These are phyloP conservation scores for Primulina eburnea DNA, from an alignment of 257 asterid genomes.

Conservation along the genomic window DNA sequence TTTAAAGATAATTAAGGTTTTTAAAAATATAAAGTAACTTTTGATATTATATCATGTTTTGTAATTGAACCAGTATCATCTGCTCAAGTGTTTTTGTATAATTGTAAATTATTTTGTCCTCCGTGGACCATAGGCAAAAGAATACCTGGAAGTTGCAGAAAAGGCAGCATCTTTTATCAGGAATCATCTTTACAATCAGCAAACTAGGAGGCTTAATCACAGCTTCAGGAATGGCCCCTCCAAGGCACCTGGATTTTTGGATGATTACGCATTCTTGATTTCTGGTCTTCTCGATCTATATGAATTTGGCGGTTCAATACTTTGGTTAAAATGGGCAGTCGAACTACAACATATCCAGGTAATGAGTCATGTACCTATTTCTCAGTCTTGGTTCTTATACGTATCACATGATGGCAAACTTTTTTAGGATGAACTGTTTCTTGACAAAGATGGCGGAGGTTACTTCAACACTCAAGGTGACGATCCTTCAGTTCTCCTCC, in stretches of 20 bases:
- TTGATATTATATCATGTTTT: too few species aligned
- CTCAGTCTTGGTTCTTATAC: background rate
- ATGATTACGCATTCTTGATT: slow-evolving; percentile 82
- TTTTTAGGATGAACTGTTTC: slow-evolving; percentile 76
- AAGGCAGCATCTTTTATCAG: slow-evolving; percentile 77
- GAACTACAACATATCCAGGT: slow-evolving; percentile 82
- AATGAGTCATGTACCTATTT: slow-evolving; percentile 8
- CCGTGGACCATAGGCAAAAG: slow-evolving; percentile 54
- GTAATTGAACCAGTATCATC: too few species aligned
- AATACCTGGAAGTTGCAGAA: slow-evolving; percentile 83
- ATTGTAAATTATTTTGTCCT: background rate
- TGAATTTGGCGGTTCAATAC: slow-evolving; percentile 69
- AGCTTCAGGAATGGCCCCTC: slow-evolving; percentile 88
- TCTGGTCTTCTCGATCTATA: slow-evolving; percentile 76
- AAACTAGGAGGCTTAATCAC: slow-evolving; percentile 63
- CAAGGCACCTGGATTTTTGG: slow-evolving; percentile 89
- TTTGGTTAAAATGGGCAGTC: slow-evolving; percentile 86
- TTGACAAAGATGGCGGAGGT: slow-evolving; percentile 86
- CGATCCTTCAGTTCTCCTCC: slow-evolving; percentile 88
- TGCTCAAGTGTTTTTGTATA: too few species aligned
- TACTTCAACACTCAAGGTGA: slow-evolving; percentile 83
- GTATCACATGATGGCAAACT: background rate
- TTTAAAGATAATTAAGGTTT: too few species aligned
- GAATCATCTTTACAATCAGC: slow-evolving; percentile 61
- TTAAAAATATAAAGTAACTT: too few species aligned